Percentiles rank a stretch among this genome's conserved stretches.
phyloP scores from a whole-genome alignment of 2,329 filamentous ascomycete species.

The Penicillium sp. region DNA sequence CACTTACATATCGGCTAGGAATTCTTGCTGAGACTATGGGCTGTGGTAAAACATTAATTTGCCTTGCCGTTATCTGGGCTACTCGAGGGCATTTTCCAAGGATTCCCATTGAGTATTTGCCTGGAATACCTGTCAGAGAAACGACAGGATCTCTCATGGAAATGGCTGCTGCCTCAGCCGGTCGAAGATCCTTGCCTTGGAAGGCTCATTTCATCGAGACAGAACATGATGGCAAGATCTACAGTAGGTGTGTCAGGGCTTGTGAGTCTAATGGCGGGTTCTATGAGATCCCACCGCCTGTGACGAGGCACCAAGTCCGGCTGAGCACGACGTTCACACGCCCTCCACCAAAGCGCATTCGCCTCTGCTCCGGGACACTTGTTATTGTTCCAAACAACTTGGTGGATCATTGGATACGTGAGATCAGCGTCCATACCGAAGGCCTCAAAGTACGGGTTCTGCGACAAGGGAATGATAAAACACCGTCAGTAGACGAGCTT shows the following conservation, averaged over 20 bases:
- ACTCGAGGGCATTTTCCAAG: conserved; percentile 64
- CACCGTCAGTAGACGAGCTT: conserved; percentile 58
- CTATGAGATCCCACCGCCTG: conserved; percentile 53
- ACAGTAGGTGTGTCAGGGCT: conserved; percentile 51
- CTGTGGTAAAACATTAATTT: conserved; percentile 81
- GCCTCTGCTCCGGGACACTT: conserved; percentile 64
- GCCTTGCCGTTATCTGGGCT: conserved; percentile 68
- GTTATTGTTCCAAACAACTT: conserved; percentile 80
- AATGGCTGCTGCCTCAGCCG: conserved; percentile 68
- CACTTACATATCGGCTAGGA: conserved; percentile 21
- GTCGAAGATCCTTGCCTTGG: conserved; percentile 66
- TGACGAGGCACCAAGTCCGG: conserved; percentile 37
- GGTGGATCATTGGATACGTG: conserved; percentile 74
- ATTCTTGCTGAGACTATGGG: conserved; percentile 49
- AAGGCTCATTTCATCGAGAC: conserved; percentile 56
- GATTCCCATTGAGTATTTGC: conserved; percentile 58
- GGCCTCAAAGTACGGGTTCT: conserved; percentile 62
- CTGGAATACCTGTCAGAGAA: conserved; percentile 35
- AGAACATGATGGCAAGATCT: conserved; percentile 47
- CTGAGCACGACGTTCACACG: conserved; percentile 40
- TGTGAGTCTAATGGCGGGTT: conserved; percentile 55
- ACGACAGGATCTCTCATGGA: conserved; percentile 61
- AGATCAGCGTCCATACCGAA: conserved; percentile 72
- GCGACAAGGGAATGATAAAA: conserved; percentile 45
- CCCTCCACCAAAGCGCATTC: conserved; percentile 47